Evolutionary conservation across 306 rosid genomes (phyloP), one percentile per base, ranked within the genome.

Genomic region (Gastrolobium bilobum): DNA sequence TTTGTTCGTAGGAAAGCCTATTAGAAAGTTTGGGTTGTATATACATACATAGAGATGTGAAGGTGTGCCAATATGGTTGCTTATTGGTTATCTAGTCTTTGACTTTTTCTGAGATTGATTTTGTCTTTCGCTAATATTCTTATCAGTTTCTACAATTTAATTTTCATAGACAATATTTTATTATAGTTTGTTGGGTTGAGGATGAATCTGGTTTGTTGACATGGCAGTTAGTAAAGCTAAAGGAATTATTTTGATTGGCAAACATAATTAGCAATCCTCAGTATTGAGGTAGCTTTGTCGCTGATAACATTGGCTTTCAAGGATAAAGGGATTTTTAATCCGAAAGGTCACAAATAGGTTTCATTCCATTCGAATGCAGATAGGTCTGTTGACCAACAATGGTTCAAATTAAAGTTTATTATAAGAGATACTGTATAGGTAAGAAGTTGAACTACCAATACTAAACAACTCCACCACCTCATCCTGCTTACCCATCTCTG

Each of bases 371-470:
- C 47, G 0, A 53, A 52, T 15, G 29, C 40, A 11, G 30, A 42
- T 56, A 26, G n/a, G 46, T 54, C 6, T 39, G 77, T 42, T 65
- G 71, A 65, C 77, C 78, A 43, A 54, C 44, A 46, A 14, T 2
- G 46, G 7, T 33, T 44, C 69, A 11, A 5, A 40, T 20, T 68
- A 13, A 44, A 9, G 30, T 50, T 48, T 69, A 43, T n/a, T 43
- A 3, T 47, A 46, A 1, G 73, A 11, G 39, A 67, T 34, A 15
- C 1, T 3, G 4, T 31, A 43, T 35, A 34, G 81, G 57, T 75
- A 29, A 37, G 77, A 68, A 37, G 79, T 74, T 74, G 53, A 74
- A 57, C 77, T 42, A 66, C 48, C 61, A 44, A 26, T 2, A 4
- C 42, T n/a, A 0, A 1, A 8, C 29, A 11, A 60, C 33, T 15